Base-by-base conservation (phyloP, 257 asterid species). In the Galeopsis tetrahit region DNA sequence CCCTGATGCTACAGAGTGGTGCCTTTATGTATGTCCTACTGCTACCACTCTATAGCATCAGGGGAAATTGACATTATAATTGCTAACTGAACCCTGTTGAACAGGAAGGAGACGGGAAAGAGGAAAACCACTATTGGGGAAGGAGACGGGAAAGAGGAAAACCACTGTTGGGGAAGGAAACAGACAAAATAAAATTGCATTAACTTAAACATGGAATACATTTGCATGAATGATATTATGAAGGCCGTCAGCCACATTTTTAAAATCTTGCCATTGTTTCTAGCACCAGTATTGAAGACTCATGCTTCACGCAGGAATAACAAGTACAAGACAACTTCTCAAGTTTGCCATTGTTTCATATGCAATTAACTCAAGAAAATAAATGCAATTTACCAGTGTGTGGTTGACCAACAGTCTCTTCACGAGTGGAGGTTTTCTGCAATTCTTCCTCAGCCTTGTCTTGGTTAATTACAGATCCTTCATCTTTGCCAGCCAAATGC, bases 371-470 rank as follows among this genome's bases (percentile, higher is more conserved):
- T 49, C 53, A 61, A 31, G 32, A 8, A 59, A 59, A 49, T 53
- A 42, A n/a, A 77, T 40, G 58, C 73, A 13, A 42, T 48, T 87
- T 78, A 94, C 99, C 93, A 71, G 75, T 77, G 65, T 60, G 76
- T 46, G 74, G 77, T 80, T 79, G 90, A 71, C 75, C 70, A 68
- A 78, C 86, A 43, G 86, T 64, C 71, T 85, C 90, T 55, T 63
- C 61, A 63, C 71, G 77, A 69, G 80, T n/a, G 36, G 84, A 59
- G 79, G 81, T 56, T 72, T 79, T 89, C 77, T 14, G 77, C 58
- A 75, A 67, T 72, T 73, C 86, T 67, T 75, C 89, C 81, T 81
- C 92, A 48, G 69, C 75, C 81, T 78, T 88, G 75, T 82, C 92
- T 59, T 77, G 80, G 75, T 76, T 89, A 56, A 84, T 61, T 68